These are phyloP conservation scores for Euclidium syriacum DNA, from an alignment of 345 rosid species.

Conservation along the genomic window DNA sequence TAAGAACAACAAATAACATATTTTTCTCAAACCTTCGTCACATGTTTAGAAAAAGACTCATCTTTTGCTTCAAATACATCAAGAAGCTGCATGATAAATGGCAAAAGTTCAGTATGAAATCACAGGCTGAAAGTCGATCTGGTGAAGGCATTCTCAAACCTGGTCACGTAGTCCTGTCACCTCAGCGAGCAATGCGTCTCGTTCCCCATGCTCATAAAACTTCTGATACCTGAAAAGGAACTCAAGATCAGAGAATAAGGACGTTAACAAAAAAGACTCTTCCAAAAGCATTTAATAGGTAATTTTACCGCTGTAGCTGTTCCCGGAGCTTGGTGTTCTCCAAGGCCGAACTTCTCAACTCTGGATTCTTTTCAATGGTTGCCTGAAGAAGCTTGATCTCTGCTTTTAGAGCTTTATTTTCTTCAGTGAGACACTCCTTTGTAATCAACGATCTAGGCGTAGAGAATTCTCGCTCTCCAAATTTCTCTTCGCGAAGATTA, in stretches of 20 bases:
- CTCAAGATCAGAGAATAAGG: constrained; percentile 11
- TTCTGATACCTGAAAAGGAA: constrained; percentile 55
- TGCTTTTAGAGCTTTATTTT: constrained; percentile 53
- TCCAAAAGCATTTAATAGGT: constrained; percentile 16
- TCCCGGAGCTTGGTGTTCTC: constrained; percentile 66
- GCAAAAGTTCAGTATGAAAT: background rate
- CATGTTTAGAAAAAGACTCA: constrained; percentile 22
- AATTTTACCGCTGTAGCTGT: constrained; percentile 63
- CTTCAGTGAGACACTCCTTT: constrained; percentile 52
- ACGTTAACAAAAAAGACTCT: background rate
- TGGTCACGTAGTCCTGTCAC: constrained; percentile 64
- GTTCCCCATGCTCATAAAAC: constrained; percentile 64
- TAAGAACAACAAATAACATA: constrained; percentile 5
- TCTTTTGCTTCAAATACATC: constrained; percentile 44
- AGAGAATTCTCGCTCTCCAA: constrained; percentile 50
- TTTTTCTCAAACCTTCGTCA: constrained; percentile 37
- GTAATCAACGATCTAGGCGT: constrained; percentile 42
- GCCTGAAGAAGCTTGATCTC: constrained; percentile 60
- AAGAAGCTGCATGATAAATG: constrained; percentile 41
- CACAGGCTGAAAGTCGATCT: background rate
- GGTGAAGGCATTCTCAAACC: constrained; percentile 41
- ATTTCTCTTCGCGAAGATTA: constrained; percentile 60
- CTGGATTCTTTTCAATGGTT: constrained; percentile 54
- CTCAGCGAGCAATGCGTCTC: constrained; percentile 61
- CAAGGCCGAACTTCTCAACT: constrained; percentile 48